Percentiles rank a stretch among this genome's conserved stretches.
phyloP scores from a whole-genome alignment of 2,329 filamentous ascomycete genomes.

The Scedosporium minutisporum region DNA sequence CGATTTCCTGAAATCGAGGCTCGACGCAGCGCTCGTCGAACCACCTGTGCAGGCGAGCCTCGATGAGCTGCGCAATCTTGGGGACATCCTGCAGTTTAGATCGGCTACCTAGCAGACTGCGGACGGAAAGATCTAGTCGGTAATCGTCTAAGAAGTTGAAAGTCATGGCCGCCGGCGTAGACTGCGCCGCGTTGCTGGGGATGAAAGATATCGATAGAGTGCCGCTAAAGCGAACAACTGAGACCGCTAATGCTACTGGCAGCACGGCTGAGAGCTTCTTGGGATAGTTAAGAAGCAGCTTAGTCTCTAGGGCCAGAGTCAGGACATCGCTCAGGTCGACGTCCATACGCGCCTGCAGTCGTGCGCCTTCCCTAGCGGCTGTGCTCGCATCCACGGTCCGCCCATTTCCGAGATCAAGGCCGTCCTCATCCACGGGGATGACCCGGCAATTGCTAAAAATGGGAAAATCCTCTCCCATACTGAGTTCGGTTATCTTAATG shows the following conservation, averaged over 20 bases:
- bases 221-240: constrained; percentile 86
- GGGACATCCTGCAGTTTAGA: constrained; percentile 75
- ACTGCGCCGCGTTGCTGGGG: constrained; percentile 58
- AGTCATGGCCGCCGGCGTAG: constrained; percentile 76
- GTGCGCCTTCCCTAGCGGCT: constrained; percentile 53
- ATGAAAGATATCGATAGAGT: constrained; percentile 91
- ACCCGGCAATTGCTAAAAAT: constrained; percentile 98
- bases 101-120: constrained; percentile 70
- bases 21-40: constrained; percentile 82
- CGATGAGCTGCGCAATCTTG: constrained; percentile 78
- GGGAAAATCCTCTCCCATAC: constrained; percentile 90
- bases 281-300: constrained; percentile 87
- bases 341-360: constrained; percentile 91
- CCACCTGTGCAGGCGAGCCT: constrained; percentile 72
- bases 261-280: constrained; percentile 81
- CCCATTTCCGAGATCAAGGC: constrained; percentile 43
- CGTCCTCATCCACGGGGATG: constrained; percentile 80
- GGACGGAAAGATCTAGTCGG: constrained; percentile 70
- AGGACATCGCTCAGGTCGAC: constrained; percentile 95
- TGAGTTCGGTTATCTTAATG: constrained; percentile 88
- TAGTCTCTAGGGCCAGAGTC: constrained; percentile 89
- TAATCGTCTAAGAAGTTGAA: constrained; percentile 93
- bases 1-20: constrained; percentile 79
- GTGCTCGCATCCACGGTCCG: constrained; percentile 42
- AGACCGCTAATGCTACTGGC: constrained; percentile 84